Conservation (phyloP, 1,284 basidiomycete genomes). For the Singerocomus rubriflavus region DNA sequence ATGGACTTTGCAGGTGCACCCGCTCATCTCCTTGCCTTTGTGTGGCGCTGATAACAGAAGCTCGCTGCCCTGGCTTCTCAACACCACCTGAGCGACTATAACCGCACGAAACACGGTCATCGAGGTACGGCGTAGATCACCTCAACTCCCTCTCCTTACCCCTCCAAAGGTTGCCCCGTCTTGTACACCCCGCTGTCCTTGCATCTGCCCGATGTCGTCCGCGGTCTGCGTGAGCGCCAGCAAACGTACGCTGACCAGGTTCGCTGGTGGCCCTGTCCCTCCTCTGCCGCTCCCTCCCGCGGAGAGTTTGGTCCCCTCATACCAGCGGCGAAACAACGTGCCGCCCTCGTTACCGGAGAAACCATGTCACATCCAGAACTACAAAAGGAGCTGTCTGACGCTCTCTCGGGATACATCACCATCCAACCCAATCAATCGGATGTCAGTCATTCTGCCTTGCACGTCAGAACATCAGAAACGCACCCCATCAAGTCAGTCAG, state of each 20-base stretch:
- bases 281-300: neutral
- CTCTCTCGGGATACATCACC: constrained; percentile 22
- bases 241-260: constrained; percentile 39
- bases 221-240: constrained; percentile 61
- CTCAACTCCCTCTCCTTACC: neutral
- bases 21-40: neutral
- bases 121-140: constrained; percentile 41
- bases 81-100: constrained; percentile 79
- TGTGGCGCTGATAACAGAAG: constrained; percentile 29
- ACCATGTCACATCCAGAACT: constrained; percentile 19
- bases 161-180: constrained; percentile 47
- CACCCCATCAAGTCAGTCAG: constrained; percentile 78
- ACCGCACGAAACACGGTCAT: constrained; percentile 69
- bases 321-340: constrained; percentile 26
- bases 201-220: constrained; percentile 62
- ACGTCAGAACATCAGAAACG: constrained; percentile 71
- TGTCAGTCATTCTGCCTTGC: constrained; percentile 12
- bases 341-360: constrained; percentile 22
- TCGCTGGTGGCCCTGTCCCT: constrained; percentile 54
- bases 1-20: constrained; percentile 22
- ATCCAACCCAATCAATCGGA: constrained; percentile 1
- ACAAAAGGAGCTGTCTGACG: constrained; percentile 22
- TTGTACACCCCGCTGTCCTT: constrained; percentile 71
- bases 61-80: constrained; percentile 69
- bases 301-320: constrained; percentile 14